Base-by-base conservation (phyloP, 306 rosid genomes). In the Quercus parvula region DNA sequence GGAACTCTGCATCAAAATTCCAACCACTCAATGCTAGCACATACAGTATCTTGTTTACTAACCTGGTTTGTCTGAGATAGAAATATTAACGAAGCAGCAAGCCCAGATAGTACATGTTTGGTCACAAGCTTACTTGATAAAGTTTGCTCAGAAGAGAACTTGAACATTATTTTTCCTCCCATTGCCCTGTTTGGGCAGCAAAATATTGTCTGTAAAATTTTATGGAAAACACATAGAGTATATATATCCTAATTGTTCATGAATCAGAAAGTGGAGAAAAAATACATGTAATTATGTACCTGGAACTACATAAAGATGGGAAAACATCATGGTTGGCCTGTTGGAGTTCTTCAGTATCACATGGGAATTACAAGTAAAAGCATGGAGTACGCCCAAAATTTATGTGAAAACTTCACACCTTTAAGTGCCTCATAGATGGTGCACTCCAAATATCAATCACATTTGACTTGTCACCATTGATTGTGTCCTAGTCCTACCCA, bases 61-160 rank as follows among this genome's bases (percentile, higher is more conserved):
- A 92, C 99, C 99, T 87, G 98, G 79, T 89, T 80, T 51, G 74
- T 13, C 84, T 86, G 92, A 77, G 96, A 91, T 78, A 92, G 24
- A 76, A 89, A 77, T 71, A 95, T 78, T 80, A 92, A 68, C 24
- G 99, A 85, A 84, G 93, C 96, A 74, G 97, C 94, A 70, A 92
- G 71, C 17, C 90, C 91, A 49, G 99, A 82, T 25, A 95, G 68
- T 52, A 85, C 84, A 85, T 87, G 88, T 76, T 85, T 89, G 75
- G 90, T 82, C 85, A 89, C 78, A 61, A 86, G 77, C 84, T 86
- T 87, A 74, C 78, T 83, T 69, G 84, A 77, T 74, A 64, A 8
- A 71, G 84, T 80, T 76, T 79, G 78, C 86, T 89, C 89, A 75
- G 78, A 56, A 57, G 88, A 84, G 75, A 88, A 89, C 71, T 87